These are phyloP conservation scores for Suillus placidus DNA, from an alignment of 768 basidiomycete genomes.

Conservation along the genomic window DNA sequence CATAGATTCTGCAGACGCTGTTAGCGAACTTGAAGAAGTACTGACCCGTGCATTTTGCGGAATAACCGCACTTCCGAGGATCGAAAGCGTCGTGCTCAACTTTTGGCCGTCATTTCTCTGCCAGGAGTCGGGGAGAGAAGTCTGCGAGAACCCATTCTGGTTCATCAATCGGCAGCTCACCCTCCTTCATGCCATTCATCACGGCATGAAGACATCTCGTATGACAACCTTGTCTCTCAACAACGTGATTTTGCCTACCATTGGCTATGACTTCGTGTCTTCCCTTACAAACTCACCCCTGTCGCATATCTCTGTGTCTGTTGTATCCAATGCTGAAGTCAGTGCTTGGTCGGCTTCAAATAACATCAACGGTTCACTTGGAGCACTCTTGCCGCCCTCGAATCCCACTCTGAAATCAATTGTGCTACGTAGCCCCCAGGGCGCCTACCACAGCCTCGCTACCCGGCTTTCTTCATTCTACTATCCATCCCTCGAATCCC, in stretches of 20 bases:
- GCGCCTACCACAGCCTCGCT: slow-evolving; percentile 32
- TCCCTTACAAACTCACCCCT: slow-evolving; percentile 29
- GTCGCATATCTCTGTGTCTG: slow-evolving; percentile 33
- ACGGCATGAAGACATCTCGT: slow-evolving; percentile 23
- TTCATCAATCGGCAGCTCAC: slow-evolving; percentile 32
- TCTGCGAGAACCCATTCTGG: slow-evolving; percentile 32
- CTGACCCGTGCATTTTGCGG: slow-evolving; percentile 28
- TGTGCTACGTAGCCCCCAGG: slow-evolving; percentile 30
- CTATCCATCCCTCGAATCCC: slow-evolving; percentile 31
- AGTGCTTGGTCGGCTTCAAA: slow-evolving; percentile 34
- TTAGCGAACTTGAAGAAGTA: slow-evolving; percentile 35
- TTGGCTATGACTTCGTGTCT: slow-evolving; percentile 30
- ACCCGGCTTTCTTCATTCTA: slow-evolving; percentile 24
- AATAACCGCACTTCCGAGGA: slow-evolving; percentile 23
- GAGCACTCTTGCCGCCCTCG: slow-evolving; percentile 26
- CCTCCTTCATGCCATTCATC: slow-evolving; percentile 29
- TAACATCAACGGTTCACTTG: slow-evolving; percentile 27
- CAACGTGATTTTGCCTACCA: slow-evolving; percentile 27
- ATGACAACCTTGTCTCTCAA: slow-evolving; percentile 28
- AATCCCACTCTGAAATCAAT: slow-evolving; percentile 28
- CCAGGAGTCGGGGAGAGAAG: slow-evolving; percentile 20
- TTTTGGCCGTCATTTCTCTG: slow-evolving; percentile 35
- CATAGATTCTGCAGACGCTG: slow-evolving; percentile 26
- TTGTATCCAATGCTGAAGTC: slow-evolving; percentile 34
- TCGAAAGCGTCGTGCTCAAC: slow-evolving; percentile 30